Evolutionary conservation across 1,284 basidiomycete genomes (phyloP).

Genomic region (Heterobasidion occidentale): DNA sequence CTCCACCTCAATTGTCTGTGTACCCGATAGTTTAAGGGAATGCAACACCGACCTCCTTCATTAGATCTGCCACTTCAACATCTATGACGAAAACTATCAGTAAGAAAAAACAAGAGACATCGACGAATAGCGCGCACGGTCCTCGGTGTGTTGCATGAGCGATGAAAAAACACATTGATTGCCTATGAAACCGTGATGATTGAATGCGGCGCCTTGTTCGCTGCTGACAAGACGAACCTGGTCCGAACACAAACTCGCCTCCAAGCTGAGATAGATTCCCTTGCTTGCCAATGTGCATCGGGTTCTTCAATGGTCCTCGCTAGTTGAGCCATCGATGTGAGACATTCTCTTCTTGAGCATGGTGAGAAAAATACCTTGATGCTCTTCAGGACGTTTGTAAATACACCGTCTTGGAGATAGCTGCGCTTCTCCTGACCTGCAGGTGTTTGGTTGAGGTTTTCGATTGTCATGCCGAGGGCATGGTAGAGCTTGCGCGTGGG

Average conservation of each 20-base stretch:
- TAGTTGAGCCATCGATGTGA: slow-evolving; percentile 8
- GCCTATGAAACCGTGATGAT: slow-evolving; percentile 11
- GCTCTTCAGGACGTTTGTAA: slow-evolving; percentile 30
- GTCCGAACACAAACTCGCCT: slow-evolving; percentile 55
- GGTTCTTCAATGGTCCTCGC: slow-evolving; percentile 38
- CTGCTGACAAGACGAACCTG: slow-evolving; percentile 25
- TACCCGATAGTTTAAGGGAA: slow-evolving; percentile 3
- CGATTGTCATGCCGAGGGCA: slow-evolving; percentile 39
- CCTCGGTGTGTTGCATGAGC: slow-evolving; percentile 53
- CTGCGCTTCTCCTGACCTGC: slow-evolving; percentile 35
- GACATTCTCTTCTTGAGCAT: not conserved
- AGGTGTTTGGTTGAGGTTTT: slow-evolving; percentile 36
- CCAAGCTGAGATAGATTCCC: slow-evolving; percentile 53
- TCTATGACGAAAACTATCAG: slow-evolving; percentile 21
- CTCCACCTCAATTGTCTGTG: too few relatives aligned
- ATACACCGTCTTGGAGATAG: slow-evolving; percentile 30
- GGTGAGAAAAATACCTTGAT: slow-evolving; percentile 33
- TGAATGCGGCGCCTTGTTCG: not conserved
- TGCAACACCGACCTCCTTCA: slow-evolving; percentile 26
- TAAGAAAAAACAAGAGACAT: not conserved
- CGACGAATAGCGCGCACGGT: slow-evolving; percentile 37
- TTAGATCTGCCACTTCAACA: slow-evolving; percentile 34
- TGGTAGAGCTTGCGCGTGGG: slow-evolving; percentile 45
- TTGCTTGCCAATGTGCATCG: slow-evolving; percentile 44
- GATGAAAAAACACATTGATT: slow-evolving; percentile 38